Evolutionary conservation across 257 asterid species (phyloP).

Genomic region (Solanum chilense): DNA sequence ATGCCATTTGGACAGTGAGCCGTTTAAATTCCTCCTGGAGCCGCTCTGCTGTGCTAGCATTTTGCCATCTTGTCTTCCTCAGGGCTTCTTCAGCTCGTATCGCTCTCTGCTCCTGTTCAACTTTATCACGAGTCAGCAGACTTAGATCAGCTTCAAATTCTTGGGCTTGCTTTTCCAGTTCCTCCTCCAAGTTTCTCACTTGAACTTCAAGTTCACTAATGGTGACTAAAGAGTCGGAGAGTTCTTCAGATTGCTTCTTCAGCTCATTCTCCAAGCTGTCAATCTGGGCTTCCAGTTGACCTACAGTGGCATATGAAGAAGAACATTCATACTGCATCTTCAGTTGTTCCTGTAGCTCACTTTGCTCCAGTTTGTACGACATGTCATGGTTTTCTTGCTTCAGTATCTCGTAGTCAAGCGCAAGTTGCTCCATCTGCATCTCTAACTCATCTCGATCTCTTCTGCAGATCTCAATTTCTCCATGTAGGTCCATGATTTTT

Average conservation of each 20-base stretch:
- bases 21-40: conserved; percentile 74
- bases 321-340: conserved; percentile 88
- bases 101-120: conserved; percentile 94
- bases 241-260: conserved; percentile 35
- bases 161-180: conserved; percentile 62
- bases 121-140: conserved; percentile 42
- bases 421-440: conserved; percentile 96
- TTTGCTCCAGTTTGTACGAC: conserved; percentile 70
- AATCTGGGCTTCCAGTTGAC: conserved; percentile 60
- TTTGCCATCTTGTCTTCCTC: conserved; percentile 67
- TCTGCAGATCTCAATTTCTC: conserved; percentile 60
- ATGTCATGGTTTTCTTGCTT: conserved; percentile 90
- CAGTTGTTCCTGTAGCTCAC: conserved; percentile 75
- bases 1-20: conserved; percentile 69
- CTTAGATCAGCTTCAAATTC: conserved; percentile 73
- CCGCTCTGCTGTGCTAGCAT: conserved; percentile 68
- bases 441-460: conserved; percentile 76
- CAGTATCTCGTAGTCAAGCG: conserved; percentile 88
- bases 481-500: conserved; percentile 60
- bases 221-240: conserved; percentile 26
- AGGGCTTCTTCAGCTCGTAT: conserved; percentile 77
- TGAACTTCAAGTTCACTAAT: conserved; percentile 51
- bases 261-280: conserved; percentile 60
- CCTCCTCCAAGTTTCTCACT: conserved; percentile 70
- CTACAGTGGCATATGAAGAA: conserved; percentile 32